Evolutionary conservation across 805 yeast species (phyloP), one percentile per base, ranked within the genome.

Genomic region (Spathaspora sp.): DNA sequence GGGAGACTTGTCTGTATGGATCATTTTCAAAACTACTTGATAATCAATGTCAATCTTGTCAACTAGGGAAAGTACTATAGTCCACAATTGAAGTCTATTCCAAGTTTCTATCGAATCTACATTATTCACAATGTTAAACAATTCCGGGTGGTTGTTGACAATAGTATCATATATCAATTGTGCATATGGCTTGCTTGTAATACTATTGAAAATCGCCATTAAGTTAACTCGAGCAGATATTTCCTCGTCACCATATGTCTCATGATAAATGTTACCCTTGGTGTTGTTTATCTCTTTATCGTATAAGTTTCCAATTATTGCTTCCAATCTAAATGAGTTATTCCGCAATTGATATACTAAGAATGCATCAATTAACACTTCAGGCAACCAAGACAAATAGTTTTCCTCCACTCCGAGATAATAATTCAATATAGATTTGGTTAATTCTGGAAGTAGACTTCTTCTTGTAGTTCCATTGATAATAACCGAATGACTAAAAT

Each of bases 51-150:
- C 31, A 4, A 55, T 32, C 10, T 39, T 48, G 38, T 56, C 55
- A 17, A 57, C 48, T 8, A 64, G 48, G 11, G 60, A 46, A 2
- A 77, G 55, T 10, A 87, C 57, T 17, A 87, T 72, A 29, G 81
- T 78, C 56, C 82, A 78, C 7, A 83, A 61, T 52, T 77, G 79
- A 8, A 88, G 65, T 54, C 97, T 73, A 49, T 73, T 74, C 68
- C 80, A 69, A 60, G 88, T 94, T 62, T 89, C 96, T 7, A 69
- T 69, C 0, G 89, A 87, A 60, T 88, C 94, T 0, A 82, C 79
- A 42, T 80, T 73, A 60, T 78, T 82, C 29, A 68, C 58, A 1
- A 87, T 85, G 1, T 62, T 59, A 40, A 83, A 66, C 2, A 87
- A 62, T 7, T 64, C 62, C 3, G 60, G 63, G 11, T 71, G 72